phyloP scores from a whole-genome alignment of 2,329 filamentous ascomycete species.

The Penicillium sp. region DNA sequence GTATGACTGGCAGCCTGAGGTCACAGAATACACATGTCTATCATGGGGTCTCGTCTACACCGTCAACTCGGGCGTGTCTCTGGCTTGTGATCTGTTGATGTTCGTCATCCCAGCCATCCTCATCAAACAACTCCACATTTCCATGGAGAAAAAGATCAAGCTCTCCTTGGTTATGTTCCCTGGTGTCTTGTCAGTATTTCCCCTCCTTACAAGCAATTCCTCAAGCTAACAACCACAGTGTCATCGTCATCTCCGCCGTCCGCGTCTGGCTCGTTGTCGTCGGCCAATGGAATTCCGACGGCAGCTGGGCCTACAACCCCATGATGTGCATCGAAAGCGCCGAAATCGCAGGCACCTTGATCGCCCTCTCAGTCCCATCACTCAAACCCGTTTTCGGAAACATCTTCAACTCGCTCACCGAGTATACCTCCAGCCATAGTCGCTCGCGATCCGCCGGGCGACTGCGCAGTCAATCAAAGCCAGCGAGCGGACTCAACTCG shows the following conservation, averaged over 20 bases:
- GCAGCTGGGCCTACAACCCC: conserved; percentile 49
- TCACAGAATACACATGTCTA: conserved; percentile 42
- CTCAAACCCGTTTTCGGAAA: conserved; percentile 45
- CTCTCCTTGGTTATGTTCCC: conserved; percentile 47
- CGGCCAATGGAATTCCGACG: conserved; percentile 44
- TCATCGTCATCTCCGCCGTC: conserved; percentile 46
- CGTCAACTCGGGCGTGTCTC: conserved; percentile 47
- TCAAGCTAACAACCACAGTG: conserved; percentile 30
- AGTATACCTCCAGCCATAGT: conserved; percentile 21
- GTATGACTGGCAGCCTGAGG: conserved; percentile 45
- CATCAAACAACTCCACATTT: conserved; percentile 44
- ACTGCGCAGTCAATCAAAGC: conserved; percentile 16
- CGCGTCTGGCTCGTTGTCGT: conserved; percentile 46
- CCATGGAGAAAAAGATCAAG: conserved; percentile 43
- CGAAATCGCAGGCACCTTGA: conserved; percentile 48
- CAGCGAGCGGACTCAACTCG: conserved; percentile 13
- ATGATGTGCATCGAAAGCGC: conserved; percentile 48
- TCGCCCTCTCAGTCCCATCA: conserved; percentile 49
- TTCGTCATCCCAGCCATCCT: conserved; percentile 49
- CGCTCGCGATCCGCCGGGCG: conserved; percentile 14
- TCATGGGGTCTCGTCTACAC: conserved; percentile 50
- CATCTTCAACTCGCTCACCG: conserved; percentile 19
- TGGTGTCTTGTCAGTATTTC: conserved; percentile 41
- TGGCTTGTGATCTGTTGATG: conserved; percentile 48
- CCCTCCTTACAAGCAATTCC: not conserved